phyloP scores from a whole-genome alignment of 345 rosid species.

The Diplotaxis tenuifolia region DNA sequence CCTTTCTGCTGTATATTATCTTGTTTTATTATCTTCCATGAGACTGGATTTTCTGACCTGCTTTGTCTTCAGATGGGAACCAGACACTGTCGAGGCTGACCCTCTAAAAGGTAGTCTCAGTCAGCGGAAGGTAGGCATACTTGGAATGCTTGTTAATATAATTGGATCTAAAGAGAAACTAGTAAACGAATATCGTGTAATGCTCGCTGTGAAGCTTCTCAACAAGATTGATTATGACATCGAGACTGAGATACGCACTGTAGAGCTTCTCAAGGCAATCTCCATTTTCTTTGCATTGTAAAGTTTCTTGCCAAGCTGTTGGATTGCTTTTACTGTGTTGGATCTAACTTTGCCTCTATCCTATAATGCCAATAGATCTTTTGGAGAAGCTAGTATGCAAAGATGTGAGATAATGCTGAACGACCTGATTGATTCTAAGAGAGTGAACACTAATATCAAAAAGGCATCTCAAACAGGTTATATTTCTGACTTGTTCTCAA shows the following conservation, averaged over 20 bases:
- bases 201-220: conserved; percentile 97
- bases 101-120: conserved; percentile 80
- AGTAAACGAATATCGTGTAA: conserved; percentile 89
- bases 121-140: conserved; percentile 81
- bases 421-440: conserved; percentile 94
- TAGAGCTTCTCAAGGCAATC: conserved; percentile 94
- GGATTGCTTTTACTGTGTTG: background rate
- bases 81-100: conserved; percentile 94
- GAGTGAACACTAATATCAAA: conserved; percentile 83
- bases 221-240: conserved; percentile 94
- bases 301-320: background rate
- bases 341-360: conserved; percentile 2
- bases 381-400: conserved; percentile 96
- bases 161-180: conserved; percentile 96
- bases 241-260: conserved; percentile 84
- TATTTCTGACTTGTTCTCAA: conserved; percentile 8
- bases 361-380: conserved; percentile 57
- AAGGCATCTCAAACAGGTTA: conserved; percentile 58
- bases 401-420: conserved; percentile 98
- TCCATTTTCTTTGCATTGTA: conserved; percentile 9
- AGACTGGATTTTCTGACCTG: conserved; percentile 15
- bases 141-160: conserved; percentile 92
- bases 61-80: conserved; percentile 77
- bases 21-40: conserved; percentile 5
- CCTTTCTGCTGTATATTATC: conserved; percentile 2